Evolutionary conservation across 306 rosid species (phyloP), one percentile per base, ranked within the genome.

Genomic region (Abrus pulchellus): DNA sequence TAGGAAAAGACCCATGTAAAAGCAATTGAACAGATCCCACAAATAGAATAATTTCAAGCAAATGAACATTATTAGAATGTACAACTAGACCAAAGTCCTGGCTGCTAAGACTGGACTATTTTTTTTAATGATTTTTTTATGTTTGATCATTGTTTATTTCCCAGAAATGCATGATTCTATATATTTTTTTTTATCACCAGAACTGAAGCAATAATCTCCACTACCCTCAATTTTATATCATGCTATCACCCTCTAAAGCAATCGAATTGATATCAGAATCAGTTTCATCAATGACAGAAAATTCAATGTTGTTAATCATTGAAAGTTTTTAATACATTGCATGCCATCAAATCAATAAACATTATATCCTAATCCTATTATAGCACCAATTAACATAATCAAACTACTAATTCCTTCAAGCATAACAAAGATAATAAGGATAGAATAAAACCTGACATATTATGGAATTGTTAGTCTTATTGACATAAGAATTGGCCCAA

Each of bases 391-490:
- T 14, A 20, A 65, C 72, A 43, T 1, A 66, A 8, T 40, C 50
- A 38, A 66, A 41, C 29, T 65, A 40, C 71, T 7, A 66, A 66
- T 66, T 66, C 53, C 27, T 66, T 43, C 36, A 9, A 45, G 36
- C 76, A 79, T 27, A 64, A 80, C 12, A 65, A 65, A 48, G 29
- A 44, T 4, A 28, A 13, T 0, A 78, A 64, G 57, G 43, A 67
- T 3, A 74, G 34, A 59, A 61, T 6, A 43, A n/a, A 38, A 88
- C 94, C 94, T 88, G 92, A 64, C 92, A 90, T 34, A 78, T 54
- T 14, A 73, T 45, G 75, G 77, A 80, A 56, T 72, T 83, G 71
- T 12, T 86, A 20, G 81, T 79, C 54, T 48, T 53, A 68, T 78
- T 76, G 67, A 67, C 10, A 33, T 38, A 60, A 61, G 89, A 54